A percentile compares a stretch with the other conserved stretches of the same genome.
Evolutionary conservation across 495 filamentous ascomycete genomes (phyloP).

Genomic region (Parathielavia hyrcaniae): DNA sequence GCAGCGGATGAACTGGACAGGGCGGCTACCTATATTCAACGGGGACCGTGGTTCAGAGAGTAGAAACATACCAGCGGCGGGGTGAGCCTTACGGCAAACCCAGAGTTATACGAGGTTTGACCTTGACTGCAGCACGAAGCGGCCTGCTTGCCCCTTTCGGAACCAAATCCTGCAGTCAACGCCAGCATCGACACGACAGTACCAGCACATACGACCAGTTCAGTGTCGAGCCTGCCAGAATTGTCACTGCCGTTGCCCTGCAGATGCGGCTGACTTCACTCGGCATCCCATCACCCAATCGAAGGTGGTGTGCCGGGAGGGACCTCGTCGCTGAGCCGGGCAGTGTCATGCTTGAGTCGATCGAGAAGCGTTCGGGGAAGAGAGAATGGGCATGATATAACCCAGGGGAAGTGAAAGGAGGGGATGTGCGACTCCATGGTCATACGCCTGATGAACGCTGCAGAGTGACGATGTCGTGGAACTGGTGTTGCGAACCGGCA

Average conservation of each 20-base stretch:
- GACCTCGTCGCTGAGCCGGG: slow-evolving; percentile 43
- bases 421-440: neutral
- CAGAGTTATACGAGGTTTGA: neutral
- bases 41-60: slow-evolving; percentile 50
- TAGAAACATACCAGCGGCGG: slow-evolving; percentile 35
- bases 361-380: slow-evolving; percentile 36
- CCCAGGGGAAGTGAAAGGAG: neutral
- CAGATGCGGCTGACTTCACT: slow-evolving; percentile 52
- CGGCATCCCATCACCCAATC: slow-evolving; percentile 52
- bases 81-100: neutral
- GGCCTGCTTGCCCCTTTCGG: slow-evolving; percentile 36
- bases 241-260: slow-evolving; percentile 42
- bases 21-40: slow-evolving; percentile 46
- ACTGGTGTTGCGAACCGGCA: slow-evolving; percentile 43
- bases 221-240: slow-evolving; percentile 45
- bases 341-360: slow-evolving; percentile 35
- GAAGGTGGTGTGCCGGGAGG: slow-evolving; percentile 41
- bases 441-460: slow-evolving; percentile 40
- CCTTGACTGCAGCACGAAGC: neutral
- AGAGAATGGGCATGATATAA: slow-evolving; percentile 36
- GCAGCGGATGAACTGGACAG: slow-evolving; percentile 53
- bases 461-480: slow-evolving; percentile 42
- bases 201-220: slow-evolving; percentile 32
- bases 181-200: slow-evolving; percentile 47
- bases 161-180: slow-evolving; percentile 51